phyloP scores from a whole-genome alignment of 2,329 filamentous ascomycete species.

The Colletotrichum magnum region DNA sequence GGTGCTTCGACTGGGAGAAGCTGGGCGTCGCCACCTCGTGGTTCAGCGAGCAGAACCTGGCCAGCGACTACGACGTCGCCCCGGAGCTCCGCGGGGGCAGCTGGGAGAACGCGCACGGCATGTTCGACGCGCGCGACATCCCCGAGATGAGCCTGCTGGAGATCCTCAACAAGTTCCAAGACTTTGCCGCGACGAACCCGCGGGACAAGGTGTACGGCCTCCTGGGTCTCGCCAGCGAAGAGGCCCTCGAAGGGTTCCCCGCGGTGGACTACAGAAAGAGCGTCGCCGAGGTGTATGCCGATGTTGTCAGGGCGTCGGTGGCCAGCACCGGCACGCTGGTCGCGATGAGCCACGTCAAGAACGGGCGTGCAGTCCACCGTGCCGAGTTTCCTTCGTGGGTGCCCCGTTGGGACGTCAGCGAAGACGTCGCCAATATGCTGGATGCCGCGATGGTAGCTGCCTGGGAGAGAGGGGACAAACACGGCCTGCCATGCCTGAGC shows the following conservation, averaged over 20 bases:
- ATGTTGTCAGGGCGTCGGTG: slow-evolving; percentile 6
- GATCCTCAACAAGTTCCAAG: slow-evolving; percentile 9
- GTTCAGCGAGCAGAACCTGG: slow-evolving; percentile 17
- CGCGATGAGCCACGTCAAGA: slow-evolving; percentile 8
- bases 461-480: slow-evolving; percentile 12
- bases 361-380: not conserved
- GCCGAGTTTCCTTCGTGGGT: slow-evolving; percentile 15
- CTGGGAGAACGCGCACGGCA: slow-evolving; percentile 16
- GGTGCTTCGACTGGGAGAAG: slow-evolving; percentile 10
- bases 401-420: slow-evolving; percentile 13
- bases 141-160: slow-evolving; percentile 5
- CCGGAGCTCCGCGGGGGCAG: not conserved
- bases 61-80: slow-evolving; percentile 16
- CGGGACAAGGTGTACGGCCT: slow-evolving; percentile 29
- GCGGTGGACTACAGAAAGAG: slow-evolving; percentile 12
- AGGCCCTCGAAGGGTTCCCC: not conserved
- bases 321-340: not conserved
- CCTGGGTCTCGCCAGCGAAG: slow-evolving; percentile 6
- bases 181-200: slow-evolving; percentile 16
- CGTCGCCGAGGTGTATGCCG: slow-evolving; percentile 8
- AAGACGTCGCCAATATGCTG: not conserved
- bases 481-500: not conserved
- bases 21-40: slow-evolving; percentile 11
- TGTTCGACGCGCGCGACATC: slow-evolving; percentile 21
- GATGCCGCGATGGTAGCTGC: not conserved